Evolutionary conservation across 129 eudicot genomes (phyloP).

Genomic region (sunflower (Helianthus annuus)): DNA sequence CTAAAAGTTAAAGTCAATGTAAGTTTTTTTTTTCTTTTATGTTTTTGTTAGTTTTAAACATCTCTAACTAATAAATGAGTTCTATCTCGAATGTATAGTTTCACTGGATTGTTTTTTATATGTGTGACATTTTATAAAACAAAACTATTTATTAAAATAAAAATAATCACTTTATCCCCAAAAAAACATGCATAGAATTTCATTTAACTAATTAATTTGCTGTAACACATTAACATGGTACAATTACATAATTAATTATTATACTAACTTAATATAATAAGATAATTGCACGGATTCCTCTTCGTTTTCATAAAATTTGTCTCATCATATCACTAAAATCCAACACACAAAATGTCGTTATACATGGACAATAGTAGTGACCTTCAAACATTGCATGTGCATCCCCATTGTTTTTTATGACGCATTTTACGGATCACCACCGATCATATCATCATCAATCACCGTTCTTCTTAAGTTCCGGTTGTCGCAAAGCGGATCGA

Average conservation of each 20-base stretch:
- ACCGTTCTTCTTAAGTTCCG: conserved; percentile 1
- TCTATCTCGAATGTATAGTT: too few relatives aligned
- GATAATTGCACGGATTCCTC: conserved; percentile 14
- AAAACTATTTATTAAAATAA: too few relatives aligned
- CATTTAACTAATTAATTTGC: neutral
- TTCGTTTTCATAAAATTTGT: conserved; percentile 10
- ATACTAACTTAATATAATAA: neutral
- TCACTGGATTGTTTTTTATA: too few relatives aligned
- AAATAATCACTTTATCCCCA: too few relatives aligned
- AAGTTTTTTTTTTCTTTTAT: too few relatives aligned
- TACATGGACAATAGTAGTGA: conserved; percentile 28
- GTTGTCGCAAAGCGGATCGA: neutral
- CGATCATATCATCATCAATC: conserved; percentile 19
- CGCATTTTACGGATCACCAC: conserved; percentile 16
- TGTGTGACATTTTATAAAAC: too few relatives aligned
- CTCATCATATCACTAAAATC: conserved; percentile 19
- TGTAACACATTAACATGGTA: neutral
- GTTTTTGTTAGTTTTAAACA: too few relatives aligned
- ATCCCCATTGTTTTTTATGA: conserved; percentile 23
- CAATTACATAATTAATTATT: neutral
- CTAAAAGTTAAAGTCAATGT: too few relatives aligned
- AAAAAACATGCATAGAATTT: too few relatives aligned
- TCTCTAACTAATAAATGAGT: too few relatives aligned
- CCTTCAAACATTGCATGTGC: conserved; percentile 37
- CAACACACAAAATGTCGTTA: conserved; percentile 23